Conservation (phyloP, 108 stramenopile species). For the Chaetoceros tenuissimus region DNA sequence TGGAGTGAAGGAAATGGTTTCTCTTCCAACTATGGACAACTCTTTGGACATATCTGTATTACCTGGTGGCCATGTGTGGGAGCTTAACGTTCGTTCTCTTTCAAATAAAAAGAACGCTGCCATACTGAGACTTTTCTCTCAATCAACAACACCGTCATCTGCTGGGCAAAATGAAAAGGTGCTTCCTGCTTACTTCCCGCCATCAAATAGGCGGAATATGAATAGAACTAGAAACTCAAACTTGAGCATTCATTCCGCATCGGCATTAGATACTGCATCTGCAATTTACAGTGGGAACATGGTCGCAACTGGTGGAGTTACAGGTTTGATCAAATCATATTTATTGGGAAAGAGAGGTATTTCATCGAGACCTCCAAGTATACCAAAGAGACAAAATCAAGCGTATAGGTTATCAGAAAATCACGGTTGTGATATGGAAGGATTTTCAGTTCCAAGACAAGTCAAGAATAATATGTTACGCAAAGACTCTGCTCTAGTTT, state of each 20-base stretch:
- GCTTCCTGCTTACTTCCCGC: slow-evolving; percentile 46
- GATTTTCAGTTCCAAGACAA: slow-evolving; percentile 58
- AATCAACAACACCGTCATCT: slow-evolving; percentile 74
- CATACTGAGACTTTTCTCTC: slow-evolving; percentile 38
- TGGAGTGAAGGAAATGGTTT: slow-evolving; percentile 62
- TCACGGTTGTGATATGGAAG: slow-evolving; percentile 24
- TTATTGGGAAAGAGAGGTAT: not conserved
- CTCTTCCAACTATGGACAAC: slow-evolving; percentile 39
- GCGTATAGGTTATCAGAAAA: slow-evolving; percentile 22
- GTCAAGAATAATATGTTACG: slow-evolving; percentile 13
- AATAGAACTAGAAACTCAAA: not conserved
- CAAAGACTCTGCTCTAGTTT: slow-evolving; percentile 16
- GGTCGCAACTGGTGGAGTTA: not conserved
- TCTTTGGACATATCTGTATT: slow-evolving; percentile 23
- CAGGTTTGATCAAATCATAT: not conserved
- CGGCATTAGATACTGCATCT: slow-evolving; percentile 19
- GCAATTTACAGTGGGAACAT: slow-evolving; percentile 4
- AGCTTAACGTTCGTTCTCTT: slow-evolving; percentile 24
- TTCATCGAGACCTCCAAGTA: not conserved
- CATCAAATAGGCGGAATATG: not conserved
- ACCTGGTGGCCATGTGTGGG: slow-evolving; percentile 70
- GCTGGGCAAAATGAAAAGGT: slow-evolving; percentile 52
- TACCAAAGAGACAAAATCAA: not conserved
- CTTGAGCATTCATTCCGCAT: slow-evolving; percentile 6
- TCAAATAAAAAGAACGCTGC: slow-evolving; percentile 11